Evolutionary conservation across 148 eudicot species (phyloP).

Genomic region (Diospyros kaki): DNA sequence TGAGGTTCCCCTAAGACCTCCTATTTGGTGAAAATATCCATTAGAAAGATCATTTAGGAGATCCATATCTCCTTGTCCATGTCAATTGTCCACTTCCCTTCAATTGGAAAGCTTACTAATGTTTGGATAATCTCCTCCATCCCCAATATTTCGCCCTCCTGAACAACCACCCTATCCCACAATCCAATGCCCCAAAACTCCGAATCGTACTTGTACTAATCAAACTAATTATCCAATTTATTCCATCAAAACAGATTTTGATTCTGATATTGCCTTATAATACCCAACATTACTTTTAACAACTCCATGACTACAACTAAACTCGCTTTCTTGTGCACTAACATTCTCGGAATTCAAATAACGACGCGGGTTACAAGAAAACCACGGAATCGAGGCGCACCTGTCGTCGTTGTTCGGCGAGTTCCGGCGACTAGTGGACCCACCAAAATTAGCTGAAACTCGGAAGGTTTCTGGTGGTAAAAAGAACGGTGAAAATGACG

Average conservation of each 20-base stretch:
- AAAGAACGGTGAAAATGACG: conserved; percentile 16
- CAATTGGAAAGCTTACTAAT: conserved; percentile 16
- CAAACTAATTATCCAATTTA: conserved; percentile 67
- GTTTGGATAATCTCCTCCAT: conserved; percentile 22
- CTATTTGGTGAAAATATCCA: conserved; percentile 10
- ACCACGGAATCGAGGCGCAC: conserved; percentile 28
- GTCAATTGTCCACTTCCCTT: conserved; percentile 15
- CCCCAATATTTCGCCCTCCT: conserved; percentile 66
- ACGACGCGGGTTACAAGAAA: conserved; percentile 8
- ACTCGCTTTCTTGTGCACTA: conserved; percentile 13
- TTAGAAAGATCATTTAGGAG: conserved; percentile 4
- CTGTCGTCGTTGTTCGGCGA: conserved; percentile 64
- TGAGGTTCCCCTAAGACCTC: conserved; percentile 19
- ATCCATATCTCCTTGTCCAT: conserved; percentile 1
- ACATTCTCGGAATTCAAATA: conserved; percentile 20
- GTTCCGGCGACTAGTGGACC: conserved; percentile 50
- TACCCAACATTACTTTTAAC: too few relatives aligned
- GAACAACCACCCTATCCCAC: conserved; percentile 53
- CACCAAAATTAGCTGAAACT: conserved; percentile 46
- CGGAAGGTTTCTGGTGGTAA: conserved; percentile 21
- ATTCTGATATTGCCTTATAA: neutral
- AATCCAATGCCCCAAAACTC: conserved; percentile 89
- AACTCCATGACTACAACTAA: conserved; percentile 10
- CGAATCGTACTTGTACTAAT: conserved; percentile 60
- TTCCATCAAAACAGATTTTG: conserved; percentile 28